Percentiles rank a stretch among this genome's conserved stretches.
These are phyloP conservation scores for Somion occarium DNA, from an alignment of 1,284 basidiomycete species.

Conservation along the genomic window DNA sequence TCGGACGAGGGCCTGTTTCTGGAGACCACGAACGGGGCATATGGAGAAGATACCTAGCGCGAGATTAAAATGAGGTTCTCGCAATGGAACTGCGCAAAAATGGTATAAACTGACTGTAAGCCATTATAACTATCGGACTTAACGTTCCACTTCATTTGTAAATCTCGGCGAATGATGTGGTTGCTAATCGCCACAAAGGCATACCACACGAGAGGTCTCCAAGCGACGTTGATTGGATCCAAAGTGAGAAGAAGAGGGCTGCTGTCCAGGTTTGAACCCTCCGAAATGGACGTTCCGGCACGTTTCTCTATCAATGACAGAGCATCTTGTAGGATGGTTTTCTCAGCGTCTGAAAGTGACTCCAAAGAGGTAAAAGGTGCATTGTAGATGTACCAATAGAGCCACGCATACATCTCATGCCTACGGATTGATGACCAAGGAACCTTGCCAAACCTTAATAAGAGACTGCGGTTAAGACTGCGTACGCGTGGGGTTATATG, in stretches of 20 bases:
- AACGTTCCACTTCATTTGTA: constrained; percentile 44
- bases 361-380: constrained; percentile 49
- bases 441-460: constrained; percentile 62
- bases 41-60: constrained; percentile 65
- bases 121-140: constrained; percentile 47
- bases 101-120: constrained; percentile 48
- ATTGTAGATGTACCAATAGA: constrained; percentile 84
- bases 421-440: constrained; percentile 70
- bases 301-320: constrained; percentile 68
- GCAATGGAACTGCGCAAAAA: too few species aligned
- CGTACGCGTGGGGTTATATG: not conserved
- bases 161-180: constrained; percentile 38
- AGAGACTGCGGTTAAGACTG: constrained; percentile 8
- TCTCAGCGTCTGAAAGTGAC: constrained; percentile 39
- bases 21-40: constrained; percentile 66
- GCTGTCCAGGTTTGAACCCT: constrained; percentile 55
- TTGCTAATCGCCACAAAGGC: constrained; percentile 55
- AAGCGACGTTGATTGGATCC: constrained; percentile 68
- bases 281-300: constrained; percentile 60
- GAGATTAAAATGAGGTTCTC: not conserved
- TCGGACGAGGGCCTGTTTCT: constrained; percentile 51
- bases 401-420: constrained; percentile 69
- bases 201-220: constrained; percentile 75
- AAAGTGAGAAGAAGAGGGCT: constrained; percentile 71
- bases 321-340: constrained; percentile 51